Evolutionary conservation across 2,329 filamentous ascomycete genomes (phyloP).

Genomic region (Tolypocladium nubicola): DNA sequence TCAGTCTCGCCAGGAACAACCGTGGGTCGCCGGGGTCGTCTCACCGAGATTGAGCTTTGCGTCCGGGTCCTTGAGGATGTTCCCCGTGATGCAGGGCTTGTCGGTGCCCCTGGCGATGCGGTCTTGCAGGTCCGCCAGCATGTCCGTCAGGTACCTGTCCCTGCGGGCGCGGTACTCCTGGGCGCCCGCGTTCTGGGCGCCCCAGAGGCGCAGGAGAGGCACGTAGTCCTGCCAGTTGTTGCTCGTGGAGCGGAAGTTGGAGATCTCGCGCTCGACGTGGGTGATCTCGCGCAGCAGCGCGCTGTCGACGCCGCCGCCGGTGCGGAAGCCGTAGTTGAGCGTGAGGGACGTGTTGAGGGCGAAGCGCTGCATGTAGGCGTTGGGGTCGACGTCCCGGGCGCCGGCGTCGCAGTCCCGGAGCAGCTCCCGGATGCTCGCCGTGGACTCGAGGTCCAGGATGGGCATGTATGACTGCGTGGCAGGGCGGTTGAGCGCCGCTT

Average conservation of each 20-base stretch:
- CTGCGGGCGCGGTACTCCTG: conserved; percentile 56
- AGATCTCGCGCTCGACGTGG: conserved; percentile 63
- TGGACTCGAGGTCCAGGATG: conserved; percentile 69
- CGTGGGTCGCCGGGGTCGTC: not conserved
- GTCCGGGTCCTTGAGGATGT: conserved; percentile 45
- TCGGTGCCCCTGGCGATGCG: conserved; percentile 28
- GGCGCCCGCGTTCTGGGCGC: conserved; percentile 51
- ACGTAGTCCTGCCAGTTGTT: conserved; percentile 83
- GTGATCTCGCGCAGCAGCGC: conserved; percentile 62
- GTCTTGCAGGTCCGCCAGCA: conserved; percentile 47
- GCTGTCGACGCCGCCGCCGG: conserved; percentile 59
- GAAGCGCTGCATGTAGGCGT: conserved; percentile 63
- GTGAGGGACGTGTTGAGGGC: conserved; percentile 69
- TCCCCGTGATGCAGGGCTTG: conserved; percentile 29
- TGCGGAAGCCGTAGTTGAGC: conserved; percentile 69
- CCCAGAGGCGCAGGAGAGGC: conserved; percentile 57
- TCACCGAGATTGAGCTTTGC: conserved; percentile 26
- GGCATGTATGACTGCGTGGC: conserved; percentile 73
- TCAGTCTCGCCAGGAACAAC: not conserved
- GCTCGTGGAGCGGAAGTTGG: conserved; percentile 66
- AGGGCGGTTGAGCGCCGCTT: conserved; percentile 67
- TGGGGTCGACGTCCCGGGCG: conserved; percentile 55
- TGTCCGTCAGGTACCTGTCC: conserved; percentile 55
- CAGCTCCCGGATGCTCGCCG: conserved; percentile 61
- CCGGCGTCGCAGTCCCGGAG: conserved; percentile 54